These are phyloP conservation scores for Trichoderma cornu-damae DNA, from an alignment of 2,329 filamentous ascomycete genomes.

Conservation along the genomic window DNA sequence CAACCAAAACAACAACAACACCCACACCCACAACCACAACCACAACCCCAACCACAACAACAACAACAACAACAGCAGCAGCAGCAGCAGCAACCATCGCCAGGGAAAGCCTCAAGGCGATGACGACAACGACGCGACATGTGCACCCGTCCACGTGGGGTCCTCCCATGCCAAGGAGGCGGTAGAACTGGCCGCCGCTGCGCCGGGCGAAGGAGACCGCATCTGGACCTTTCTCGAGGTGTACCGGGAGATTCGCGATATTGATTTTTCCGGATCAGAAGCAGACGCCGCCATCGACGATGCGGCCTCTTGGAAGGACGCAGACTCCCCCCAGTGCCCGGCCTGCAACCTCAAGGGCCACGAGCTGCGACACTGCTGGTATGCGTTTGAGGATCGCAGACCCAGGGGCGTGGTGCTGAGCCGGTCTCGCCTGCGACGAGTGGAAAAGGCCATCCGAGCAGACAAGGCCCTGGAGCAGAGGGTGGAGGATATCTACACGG, in stretches of 20 bases:
- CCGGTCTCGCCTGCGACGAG: neutral
- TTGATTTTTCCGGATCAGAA: neutral
- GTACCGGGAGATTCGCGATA: conserved; percentile 13
- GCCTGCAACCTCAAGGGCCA: conserved; percentile 14
- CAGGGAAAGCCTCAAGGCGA: neutral
- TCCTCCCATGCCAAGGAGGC: neutral
- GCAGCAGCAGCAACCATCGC: neutral
- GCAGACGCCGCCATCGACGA: conserved; percentile 3
- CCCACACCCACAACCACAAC: neutral
- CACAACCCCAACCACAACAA: neutral
- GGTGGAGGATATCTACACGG: conserved; percentile 11
- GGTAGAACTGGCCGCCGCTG: conserved; percentile 1
- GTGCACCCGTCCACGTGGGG: neutral
- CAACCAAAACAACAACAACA: neutral
- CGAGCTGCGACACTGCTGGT: conserved; percentile 17
- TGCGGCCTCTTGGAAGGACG: neutral
- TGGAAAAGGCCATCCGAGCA: conserved; percentile 4
- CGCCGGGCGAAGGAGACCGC: conserved; percentile 1
- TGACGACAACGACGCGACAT: neutral
- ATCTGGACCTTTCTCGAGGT: conserved; percentile 14
- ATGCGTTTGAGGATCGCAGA: conserved; percentile 11
- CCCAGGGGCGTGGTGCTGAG: conserved; percentile 11
- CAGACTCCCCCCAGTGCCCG: conserved; percentile 8
- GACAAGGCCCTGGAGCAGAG: conserved; percentile 13
- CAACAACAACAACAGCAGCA: neutral